Evolutionary conservation across 768 basidiomycete genomes (phyloP).

Genomic region (Kwoniella heveanensis): DNA sequence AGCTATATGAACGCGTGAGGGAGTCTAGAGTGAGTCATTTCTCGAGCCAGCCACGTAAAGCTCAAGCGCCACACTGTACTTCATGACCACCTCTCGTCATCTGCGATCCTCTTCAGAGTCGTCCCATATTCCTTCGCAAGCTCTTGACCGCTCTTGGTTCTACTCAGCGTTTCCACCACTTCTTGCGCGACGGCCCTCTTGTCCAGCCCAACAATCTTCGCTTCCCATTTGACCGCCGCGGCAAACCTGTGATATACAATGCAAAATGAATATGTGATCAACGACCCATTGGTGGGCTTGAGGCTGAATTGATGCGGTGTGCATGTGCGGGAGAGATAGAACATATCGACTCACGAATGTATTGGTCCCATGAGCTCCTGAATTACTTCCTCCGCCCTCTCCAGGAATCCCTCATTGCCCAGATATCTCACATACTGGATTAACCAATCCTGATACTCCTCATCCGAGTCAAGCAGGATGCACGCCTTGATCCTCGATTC

Average conservation of each 20-base stretch:
- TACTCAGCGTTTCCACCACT: slow-evolving; percentile 56
- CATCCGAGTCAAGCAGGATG: slow-evolving; percentile 72
- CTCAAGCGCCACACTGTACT: too few relatives aligned
- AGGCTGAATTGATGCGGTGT: too few relatives aligned
- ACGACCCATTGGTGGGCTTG: too few relatives aligned
- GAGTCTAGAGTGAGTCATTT: too few relatives aligned
- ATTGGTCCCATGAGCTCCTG: slow-evolving; percentile 86
- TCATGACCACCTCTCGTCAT: slow-evolving; percentile 12
- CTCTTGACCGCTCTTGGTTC: slow-evolving; percentile 10
- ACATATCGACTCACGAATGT: slow-evolving; percentile 81
- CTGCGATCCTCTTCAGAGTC: slow-evolving; percentile 9
- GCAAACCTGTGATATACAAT: slow-evolving; percentile 24
- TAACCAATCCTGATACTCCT: slow-evolving; percentile 79
- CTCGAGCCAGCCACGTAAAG: too few relatives aligned
- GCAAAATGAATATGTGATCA: too few relatives aligned
- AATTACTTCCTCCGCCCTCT: slow-evolving; percentile 86
- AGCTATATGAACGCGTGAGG: too few relatives aligned
- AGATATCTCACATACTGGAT: slow-evolving; percentile 77
- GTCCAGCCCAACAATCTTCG: slow-evolving; percentile 68
- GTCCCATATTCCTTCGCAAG: slow-evolving; percentile 12
- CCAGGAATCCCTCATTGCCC: slow-evolving; percentile 84
- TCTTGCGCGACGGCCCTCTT: slow-evolving; percentile 85
- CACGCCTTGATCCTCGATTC: slow-evolving; percentile 80
- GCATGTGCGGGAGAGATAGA: too few relatives aligned
- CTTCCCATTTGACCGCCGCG: slow-evolving; percentile 71